A percentile compares a stretch with the other conserved stretches of the same genome.
Evolutionary conservation across 2,329 filamentous ascomycete genomes (phyloP).

Genomic region (Dactylellina parvicollis): DNA sequence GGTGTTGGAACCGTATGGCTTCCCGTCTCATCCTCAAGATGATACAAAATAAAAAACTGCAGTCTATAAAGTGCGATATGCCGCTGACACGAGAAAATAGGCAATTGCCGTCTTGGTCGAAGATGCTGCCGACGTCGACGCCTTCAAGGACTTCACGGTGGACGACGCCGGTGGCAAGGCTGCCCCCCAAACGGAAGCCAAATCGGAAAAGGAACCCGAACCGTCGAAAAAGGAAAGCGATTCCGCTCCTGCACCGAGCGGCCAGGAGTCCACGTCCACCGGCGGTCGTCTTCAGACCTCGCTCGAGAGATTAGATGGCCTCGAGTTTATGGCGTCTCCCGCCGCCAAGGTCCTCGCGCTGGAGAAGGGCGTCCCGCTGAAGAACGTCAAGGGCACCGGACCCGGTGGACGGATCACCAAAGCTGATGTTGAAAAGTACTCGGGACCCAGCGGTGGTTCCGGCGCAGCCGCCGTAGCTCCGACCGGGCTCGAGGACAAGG

Average conservation of each 20-base stretch:
- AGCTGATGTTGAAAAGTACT: slow-evolving; percentile 89
- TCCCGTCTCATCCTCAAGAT: neutral
- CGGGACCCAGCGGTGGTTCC: slow-evolving; percentile 61
- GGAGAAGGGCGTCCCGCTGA: slow-evolving; percentile 82
- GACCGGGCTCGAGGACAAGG: slow-evolving; percentile 77
- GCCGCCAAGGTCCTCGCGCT: slow-evolving; percentile 83
- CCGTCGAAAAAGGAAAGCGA: slow-evolving; percentile 67
- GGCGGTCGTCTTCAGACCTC: slow-evolving; percentile 79
- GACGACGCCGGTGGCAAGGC: slow-evolving; percentile 82
- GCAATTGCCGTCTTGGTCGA: slow-evolving; percentile 96
- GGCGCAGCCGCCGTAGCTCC: slow-evolving; percentile 65
- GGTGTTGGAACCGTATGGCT: slow-evolving; percentile 88
- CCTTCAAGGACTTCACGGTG: slow-evolving; percentile 87
- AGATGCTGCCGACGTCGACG: slow-evolving; percentile 83
- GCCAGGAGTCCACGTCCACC: slow-evolving; percentile 64
- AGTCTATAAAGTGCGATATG: slow-evolving; percentile 12
- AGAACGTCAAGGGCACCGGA: slow-evolving; percentile 84
- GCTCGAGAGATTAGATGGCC: slow-evolving; percentile 76
- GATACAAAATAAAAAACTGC: neutral
- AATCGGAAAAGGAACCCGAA: slow-evolving; percentile 72
- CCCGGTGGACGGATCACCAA: slow-evolving; percentile 87
- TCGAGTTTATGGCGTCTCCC: slow-evolving; percentile 70
- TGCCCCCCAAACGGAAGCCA: slow-evolving; percentile 66
- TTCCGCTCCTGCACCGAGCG: slow-evolving; percentile 66
- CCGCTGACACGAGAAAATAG: slow-evolving; percentile 64